phyloP scores from a whole-genome alignment of 495 filamentous ascomycete species.

The Podospora tetraspora region DNA sequence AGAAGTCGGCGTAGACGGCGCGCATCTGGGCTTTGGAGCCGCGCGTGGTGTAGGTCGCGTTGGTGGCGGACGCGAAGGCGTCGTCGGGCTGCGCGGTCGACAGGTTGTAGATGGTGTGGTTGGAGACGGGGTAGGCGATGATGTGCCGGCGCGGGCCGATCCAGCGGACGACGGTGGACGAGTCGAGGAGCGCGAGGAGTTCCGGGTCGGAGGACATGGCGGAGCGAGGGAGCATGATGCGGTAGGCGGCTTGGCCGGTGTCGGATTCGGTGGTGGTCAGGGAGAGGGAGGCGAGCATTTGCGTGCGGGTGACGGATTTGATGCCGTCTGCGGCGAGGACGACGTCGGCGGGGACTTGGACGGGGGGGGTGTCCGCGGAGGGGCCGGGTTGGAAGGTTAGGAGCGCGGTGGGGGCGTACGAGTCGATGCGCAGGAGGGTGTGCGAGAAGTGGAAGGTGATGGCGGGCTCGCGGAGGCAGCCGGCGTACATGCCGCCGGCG shows the following conservation, averaged over 20 bases:
- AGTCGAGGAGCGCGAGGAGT: conserved; percentile 60
- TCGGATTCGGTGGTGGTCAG: conserved; percentile 57
- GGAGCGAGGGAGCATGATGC: conserved; percentile 69
- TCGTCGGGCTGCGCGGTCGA: conserved; percentile 68
- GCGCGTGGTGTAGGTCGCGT: conserved; percentile 69
- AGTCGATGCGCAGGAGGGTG: conserved; percentile 47
- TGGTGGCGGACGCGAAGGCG: conserved; percentile 66
- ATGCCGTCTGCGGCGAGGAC: conserved; percentile 70
- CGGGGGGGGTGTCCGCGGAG: conserved; percentile 37
- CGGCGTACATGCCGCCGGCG: conserved; percentile 62
- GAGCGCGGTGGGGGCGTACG: conserved; percentile 49
- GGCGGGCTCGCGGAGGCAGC: conserved; percentile 55
- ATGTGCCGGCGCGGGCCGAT: conserved; percentile 74
- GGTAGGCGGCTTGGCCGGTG: conserved; percentile 75
- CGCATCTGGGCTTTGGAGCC: conserved; percentile 66
- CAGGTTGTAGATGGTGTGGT: conserved; percentile 74
- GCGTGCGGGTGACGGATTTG: conserved; percentile 57
- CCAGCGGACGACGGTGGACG: conserved; percentile 67
- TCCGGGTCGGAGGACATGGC: conserved; percentile 64
- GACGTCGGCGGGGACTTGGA: conserved; percentile 58
- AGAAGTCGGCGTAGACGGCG: conserved; percentile 63
- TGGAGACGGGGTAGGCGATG: conserved; percentile 74
- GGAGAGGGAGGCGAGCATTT: conserved; percentile 54
- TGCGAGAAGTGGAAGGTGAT: conserved; percentile 68
- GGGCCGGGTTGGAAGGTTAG: conserved; percentile 56